phyloP scores from a whole-genome alignment of 768 basidiomycete species.

The Leccinum pellstonianum region DNA sequence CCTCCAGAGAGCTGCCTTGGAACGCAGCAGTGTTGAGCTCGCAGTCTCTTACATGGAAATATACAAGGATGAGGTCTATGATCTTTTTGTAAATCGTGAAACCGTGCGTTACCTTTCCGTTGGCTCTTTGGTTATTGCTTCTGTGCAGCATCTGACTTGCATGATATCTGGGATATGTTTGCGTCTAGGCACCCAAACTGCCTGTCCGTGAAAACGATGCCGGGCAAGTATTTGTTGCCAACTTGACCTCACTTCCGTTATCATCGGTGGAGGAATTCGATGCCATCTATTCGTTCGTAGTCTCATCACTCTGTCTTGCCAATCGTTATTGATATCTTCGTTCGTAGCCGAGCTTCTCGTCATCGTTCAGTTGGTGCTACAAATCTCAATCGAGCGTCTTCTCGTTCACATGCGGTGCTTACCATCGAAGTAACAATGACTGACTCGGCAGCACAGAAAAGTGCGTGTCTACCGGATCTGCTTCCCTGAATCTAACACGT shows the following conservation, averaged over 20 bases:
- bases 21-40: slow-evolving; percentile 45
- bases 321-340: not conserved
- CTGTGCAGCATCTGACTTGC: not conserved
- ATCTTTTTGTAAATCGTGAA: slow-evolving; percentile 73
- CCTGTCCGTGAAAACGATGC: slow-evolving; percentile 52
- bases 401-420: slow-evolving; percentile 85
- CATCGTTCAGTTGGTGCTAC: slow-evolving; percentile 85
- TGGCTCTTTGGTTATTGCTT: not conserved
- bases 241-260: slow-evolving; percentile 41
- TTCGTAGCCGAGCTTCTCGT: slow-evolving; percentile 61
- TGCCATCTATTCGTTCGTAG: slow-evolving; percentile 44
- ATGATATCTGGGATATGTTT: not conserved
- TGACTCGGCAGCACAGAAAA: slow-evolving; percentile 51
- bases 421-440: slow-evolving; percentile 66
- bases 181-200: slow-evolving; percentile 47
- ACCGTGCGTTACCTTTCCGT: slow-evolving; percentile 43
- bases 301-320: not conserved
- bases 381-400: slow-evolving; percentile 79
- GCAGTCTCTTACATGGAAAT: slow-evolving; percentile 84
- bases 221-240: slow-evolving; percentile 56
- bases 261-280: slow-evolving; percentile 48
- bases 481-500: not conserved
- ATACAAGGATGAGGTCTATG: slow-evolving; percentile 89
- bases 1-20: slow-evolving; percentile 41
- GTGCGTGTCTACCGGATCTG: slow-evolving; percentile 36